Base-by-base conservation (phyloP, 2,329 filamentous ascomycete species). In the Calonectria hawksworthii region DNA sequence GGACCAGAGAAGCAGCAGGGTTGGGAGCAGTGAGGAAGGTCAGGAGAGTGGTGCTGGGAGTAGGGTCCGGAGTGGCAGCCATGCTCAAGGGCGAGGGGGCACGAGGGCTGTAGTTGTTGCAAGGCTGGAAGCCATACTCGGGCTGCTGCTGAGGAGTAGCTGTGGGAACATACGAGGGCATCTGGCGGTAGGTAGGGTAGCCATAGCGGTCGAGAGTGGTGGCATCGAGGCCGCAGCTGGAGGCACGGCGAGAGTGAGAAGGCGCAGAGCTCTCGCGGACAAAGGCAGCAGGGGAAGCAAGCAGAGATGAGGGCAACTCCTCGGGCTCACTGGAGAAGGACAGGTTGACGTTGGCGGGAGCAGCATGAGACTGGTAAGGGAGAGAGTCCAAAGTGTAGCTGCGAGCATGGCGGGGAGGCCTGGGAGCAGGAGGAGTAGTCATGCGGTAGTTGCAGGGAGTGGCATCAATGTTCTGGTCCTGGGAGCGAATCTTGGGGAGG, bases 161-260 rank as follows among this genome's bases (percentile, higher is more conserved):
- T 28, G 74, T 66, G 7, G 81, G 76, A 61, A 83, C 67, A 54
- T 89, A 85, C 38, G 80, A 64, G 54, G 94, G 93, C 84, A 95
- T 89, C 80, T 94, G 93, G 73, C 94, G 93, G 86, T 97, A 98
- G 61, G 94, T 94, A n/a, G 95, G 94, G 86, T 95, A 98, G 74
- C 93, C 94, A 85, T 93, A 96, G 78, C 92, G 93, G 80, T 90
- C 92, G 71, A 95, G 86, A 44, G 91, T 88, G 74, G 88, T 87
- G 77, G 91, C 91, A 78, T 96, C 94, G 59, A 96, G 88, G 80
- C 91, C 92, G 80, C 92, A 92, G 56, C 90, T 91, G 26, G 94
- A 95, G 13, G 90, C 89, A 59, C 93, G 92, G 77, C 94, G 88
- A 21, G 80, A 76, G 74, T 80, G 78, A 74, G 75, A 79, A 61